Base-by-base conservation (phyloP, 1,284 basidiomycete species). In the Limonomyces culmigenus region DNA sequence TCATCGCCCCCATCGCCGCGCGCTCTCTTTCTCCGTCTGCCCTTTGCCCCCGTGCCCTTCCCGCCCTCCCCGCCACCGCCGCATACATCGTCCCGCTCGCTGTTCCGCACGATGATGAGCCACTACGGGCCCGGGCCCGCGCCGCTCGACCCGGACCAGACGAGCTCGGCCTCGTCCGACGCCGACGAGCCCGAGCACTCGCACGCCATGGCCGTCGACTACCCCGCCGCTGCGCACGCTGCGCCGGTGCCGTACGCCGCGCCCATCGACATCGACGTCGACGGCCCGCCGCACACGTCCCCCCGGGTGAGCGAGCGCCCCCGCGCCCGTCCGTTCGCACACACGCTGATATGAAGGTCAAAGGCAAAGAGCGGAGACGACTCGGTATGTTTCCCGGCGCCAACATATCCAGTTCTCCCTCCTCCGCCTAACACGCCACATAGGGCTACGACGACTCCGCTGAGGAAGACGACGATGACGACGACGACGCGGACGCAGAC, bases 401-500 rank as follows among this genome's bases (percentile, higher is more conserved):
- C n/a, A n/a, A n/a, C n/a, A n/a, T n/a, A n/a, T n/a, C n/a, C n/a
- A n/a, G n/a, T n/a, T n/a, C n/a, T 27, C 8, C 23, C 23, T 8
- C 23, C 23, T 27, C n/a, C n/a, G n/a, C 8, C 23, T 27, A 8
- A 27, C n/a, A 8, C 43, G 45, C 41, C 38, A 45, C 44, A 25
- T 47, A 81, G 77, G 78, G 76, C 37, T 80, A 78, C 46, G 77
- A 79, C 38, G 70, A 73, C 47, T 59, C 58, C 13, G 23, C 6
- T 35, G 39, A 27, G 23, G 23, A 27, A n/a, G 8, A 8, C n/a
- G 23, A 27, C 8, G 23, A 27, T n/a, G 67, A 57, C 39, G 65
- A 70, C 31, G 54, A 56, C 2, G 62, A 63, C 1, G 64, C 65
- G 21, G 65, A 69, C 37, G 72, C 74, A 20, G 75, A 76, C 44